These are phyloP conservation scores for Sclerotinia minor DNA, from an alignment of 2,329 filamentous ascomycete genomes.

Conservation along the genomic window DNA sequence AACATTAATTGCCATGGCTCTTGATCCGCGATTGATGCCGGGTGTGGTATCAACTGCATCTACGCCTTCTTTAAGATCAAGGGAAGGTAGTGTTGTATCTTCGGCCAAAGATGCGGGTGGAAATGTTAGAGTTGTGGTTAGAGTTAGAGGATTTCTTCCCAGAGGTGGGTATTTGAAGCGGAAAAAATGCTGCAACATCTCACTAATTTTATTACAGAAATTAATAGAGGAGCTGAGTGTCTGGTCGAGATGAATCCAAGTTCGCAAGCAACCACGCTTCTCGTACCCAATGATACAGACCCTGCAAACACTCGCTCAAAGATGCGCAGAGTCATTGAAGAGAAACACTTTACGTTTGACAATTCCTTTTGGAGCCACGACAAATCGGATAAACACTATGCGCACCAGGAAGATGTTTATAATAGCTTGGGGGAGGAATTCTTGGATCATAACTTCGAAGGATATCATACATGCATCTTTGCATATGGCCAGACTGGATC, in stretches of 20 bases:
- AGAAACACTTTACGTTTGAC: slow-evolving; percentile 93
- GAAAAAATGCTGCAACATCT: neutral
- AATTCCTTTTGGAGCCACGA: slow-evolving; percentile 98
- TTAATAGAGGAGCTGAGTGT: slow-evolving; percentile 77
- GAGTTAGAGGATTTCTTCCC: slow-evolving; percentile 75
- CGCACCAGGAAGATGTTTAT: slow-evolving; percentile 90
- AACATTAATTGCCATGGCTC: slow-evolving; percentile 45
- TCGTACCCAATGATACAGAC: slow-evolving; percentile 62
- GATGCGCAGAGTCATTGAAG: slow-evolving; percentile 74
- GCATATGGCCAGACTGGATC: slow-evolving; percentile 97
- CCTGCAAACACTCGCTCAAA: slow-evolving; percentile 58
- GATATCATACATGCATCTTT: slow-evolving; percentile 99
- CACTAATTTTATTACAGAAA: slow-evolving; percentile 57
- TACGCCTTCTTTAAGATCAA: slow-evolving; percentile 73
- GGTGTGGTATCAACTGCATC: slow-evolving; percentile 65
- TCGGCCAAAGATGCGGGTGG: slow-evolving; percentile 60
- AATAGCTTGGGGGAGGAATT: slow-evolving; percentile 94
- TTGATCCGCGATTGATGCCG: slow-evolving; percentile 50
- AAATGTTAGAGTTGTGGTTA: slow-evolving; percentile 80
- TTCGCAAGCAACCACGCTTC: slow-evolving; percentile 80
- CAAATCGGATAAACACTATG: slow-evolving; percentile 77
- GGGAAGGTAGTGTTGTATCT: slow-evolving; percentile 64
- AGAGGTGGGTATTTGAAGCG: slow-evolving; percentile 57
- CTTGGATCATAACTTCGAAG: slow-evolving; percentile 97
- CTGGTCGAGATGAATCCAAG: slow-evolving; percentile 88